Evolutionary conservation across 2,329 filamentous ascomycete species (phyloP), one percentile per base, ranked within the genome.

Genomic region (Xylaria arbuscula): DNA sequence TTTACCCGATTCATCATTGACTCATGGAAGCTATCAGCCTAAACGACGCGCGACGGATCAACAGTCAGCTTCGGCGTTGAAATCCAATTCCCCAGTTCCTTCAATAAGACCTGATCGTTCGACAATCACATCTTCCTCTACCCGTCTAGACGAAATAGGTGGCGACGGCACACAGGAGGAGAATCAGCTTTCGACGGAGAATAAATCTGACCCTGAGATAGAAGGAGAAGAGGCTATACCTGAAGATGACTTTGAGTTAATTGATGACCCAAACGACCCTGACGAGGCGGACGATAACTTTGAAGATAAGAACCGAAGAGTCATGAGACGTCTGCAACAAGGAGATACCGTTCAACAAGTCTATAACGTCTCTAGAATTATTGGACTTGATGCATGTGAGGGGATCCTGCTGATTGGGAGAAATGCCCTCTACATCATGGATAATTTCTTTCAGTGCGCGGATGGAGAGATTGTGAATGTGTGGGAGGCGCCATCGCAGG

Each of bases 381-480:
- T 97, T 38, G 96, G 96, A 10, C 85, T 99, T 3, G 96, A 99
- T 77, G 94, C 94, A 9, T 93, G 93, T 69, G 97, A 99, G 78
- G 96, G 96, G 8, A 90, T 99, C 50, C 84, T 99, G 40, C 97
- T 99, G 63, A 87, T 98, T 48, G 96, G 96, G 19, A 97, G 97
- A 79, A 92, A 95, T 74, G 92, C 90, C 56, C 86, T 99, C 17
- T 99, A 99, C 77, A 91, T 99, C 73, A 92, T 98, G 80, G 96
- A 99, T 80, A 95, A 96, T 74, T 95, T 97, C 76, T 98, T 99
- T 78, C 95, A 98, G 77, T 90, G 95, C 71, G 90, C 92, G 1
- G 96, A 98, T 76, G 95, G 95, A 13, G 97, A 99, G 78, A 98
- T 99, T 76, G 93, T 99, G 67, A 95, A 97, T 75, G 94, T 97